Evolutionary conservation across 768 basidiomycete species (phyloP), one percentile per base, ranked within the genome.

Genomic region (Rhizopogon sp.): DNA sequence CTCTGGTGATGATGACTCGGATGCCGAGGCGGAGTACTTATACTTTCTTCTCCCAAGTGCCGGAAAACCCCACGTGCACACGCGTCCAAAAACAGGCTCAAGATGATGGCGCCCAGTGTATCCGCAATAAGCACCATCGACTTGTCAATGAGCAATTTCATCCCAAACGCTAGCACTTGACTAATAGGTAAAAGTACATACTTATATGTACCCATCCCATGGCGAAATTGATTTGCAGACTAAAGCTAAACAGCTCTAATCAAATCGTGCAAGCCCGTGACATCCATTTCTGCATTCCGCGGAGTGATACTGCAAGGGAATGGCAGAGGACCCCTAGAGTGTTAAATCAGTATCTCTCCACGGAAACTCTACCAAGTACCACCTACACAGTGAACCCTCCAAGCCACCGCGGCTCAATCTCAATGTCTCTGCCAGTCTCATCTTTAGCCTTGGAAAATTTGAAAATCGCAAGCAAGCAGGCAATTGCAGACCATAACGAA

Each of bases 401-500:
- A 3, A 50, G 39, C 14, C 55, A 59, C 16, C 8, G 57, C 5
- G 52, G 29, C 45, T 69, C 58, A 2, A 66, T 28, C 2, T 59
- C 56, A 5, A 66, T 60, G 22, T 66, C 60, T 8, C 42, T 39
- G 5, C 65, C 67, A 39, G 54, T 43, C 29, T 55, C 60, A 39
- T 67, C 65, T 17, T 28, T 58, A 6, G 56, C 56, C 8, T 55
- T 62, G 29, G 43, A 52, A 20, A 66, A 51, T 20, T 42, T 57
- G 49, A 63, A 66, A 8, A 37, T 41, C 4, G 65, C 53, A 50
- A 66, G 37, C 41, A 64, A 41, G 0, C 53, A 58, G 44, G 41
- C 65, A 6, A 68, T 53, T 31, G 44, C 60, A 11, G 60, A 60
- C 65, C 65, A 66, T 20, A 69, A 16, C 5, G 65, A 69, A 8